Percentiles rank a stretch among this genome's conserved stretches.
Evolutionary conservation across 75 land plant species (phyloP).

Genomic region (Cunninghamia lanceolata): DNA sequence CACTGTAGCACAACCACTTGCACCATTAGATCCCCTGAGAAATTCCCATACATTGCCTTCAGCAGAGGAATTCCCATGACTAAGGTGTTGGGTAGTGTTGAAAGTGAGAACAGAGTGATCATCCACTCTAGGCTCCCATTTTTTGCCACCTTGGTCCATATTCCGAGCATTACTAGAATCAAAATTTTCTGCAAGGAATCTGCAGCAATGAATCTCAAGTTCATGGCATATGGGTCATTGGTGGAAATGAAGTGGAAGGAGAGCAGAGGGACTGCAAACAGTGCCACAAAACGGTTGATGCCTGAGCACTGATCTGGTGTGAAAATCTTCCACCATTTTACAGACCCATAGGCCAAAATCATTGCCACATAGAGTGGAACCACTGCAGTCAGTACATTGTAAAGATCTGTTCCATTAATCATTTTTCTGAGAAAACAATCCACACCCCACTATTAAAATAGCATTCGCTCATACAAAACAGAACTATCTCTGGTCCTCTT

Average conservation of each 20-base stretch:
- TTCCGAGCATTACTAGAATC: constrained; percentile 39
- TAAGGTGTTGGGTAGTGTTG: constrained; percentile 90
- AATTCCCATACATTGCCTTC: constrained; percentile 83
- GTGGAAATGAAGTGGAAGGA: constrained; percentile 93
- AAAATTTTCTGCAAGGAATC: constrained; percentile 78
- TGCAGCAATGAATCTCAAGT: constrained; percentile 75
- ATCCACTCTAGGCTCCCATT: constrained; percentile 83
- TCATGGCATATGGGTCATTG: constrained; percentile 91
- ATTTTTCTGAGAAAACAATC: constrained; percentile 24
- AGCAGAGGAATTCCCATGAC: constrained; percentile 96
- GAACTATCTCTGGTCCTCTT: background rate
- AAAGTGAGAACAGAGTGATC: constrained; percentile 83
- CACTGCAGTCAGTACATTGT: constrained; percentile 83
- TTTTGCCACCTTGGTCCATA: constrained; percentile 51
- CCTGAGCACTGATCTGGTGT: constrained; percentile 89
- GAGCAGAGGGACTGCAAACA: constrained; percentile 92
- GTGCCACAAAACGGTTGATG: constrained; percentile 94
- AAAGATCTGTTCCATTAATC: constrained; percentile 69
- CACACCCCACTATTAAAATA: background rate
- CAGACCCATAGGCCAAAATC: constrained; percentile 91
- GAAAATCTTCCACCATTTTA: constrained; percentile 93
- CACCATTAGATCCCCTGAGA: constrained; percentile 70
- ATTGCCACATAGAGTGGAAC: constrained; percentile 98
- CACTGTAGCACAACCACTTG: constrained; percentile 93
- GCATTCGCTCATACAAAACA: background rate